Percentiles rank a stretch among this genome's conserved stretches.
Conservation (phyloP, 352 stramenopile genomes). For the Pythium oligandrum region DNA sequence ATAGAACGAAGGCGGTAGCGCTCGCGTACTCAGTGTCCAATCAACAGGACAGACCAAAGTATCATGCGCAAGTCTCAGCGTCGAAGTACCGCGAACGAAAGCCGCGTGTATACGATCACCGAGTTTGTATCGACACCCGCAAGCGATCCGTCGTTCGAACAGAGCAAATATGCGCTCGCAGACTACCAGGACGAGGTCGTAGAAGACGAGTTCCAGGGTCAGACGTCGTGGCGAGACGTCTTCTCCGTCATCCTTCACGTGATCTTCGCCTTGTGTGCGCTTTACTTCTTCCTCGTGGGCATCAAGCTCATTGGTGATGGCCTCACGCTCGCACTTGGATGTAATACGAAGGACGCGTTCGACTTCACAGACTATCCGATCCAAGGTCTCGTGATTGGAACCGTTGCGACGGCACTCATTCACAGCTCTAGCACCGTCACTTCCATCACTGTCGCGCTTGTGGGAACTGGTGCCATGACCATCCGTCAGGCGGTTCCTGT, state of each 20-base stretch:
- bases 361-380: slow-evolving; percentile 30
- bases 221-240: neutral
- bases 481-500: slow-evolving; percentile 67
- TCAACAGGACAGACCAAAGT: too few species aligned
- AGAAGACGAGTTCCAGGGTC: neutral
- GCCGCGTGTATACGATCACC: too few species aligned
- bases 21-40: too few species aligned
- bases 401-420: slow-evolving; percentile 34
- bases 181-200: too few species aligned
- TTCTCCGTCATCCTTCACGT: neutral
- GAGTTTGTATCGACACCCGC: too few species aligned
- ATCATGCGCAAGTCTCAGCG: too few species aligned
- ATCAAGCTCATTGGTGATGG: slow-evolving; percentile 39
- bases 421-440: slow-evolving; percentile 42
- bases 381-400: slow-evolving; percentile 37
- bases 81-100: too few species aligned
- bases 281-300: slow-evolving; percentile 54
- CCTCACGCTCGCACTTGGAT: slow-evolving; percentile 39
- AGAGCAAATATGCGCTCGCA: too few species aligned
- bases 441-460: slow-evolving; percentile 38
- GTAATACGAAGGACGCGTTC: slow-evolving; percentile 26
- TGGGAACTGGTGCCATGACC: slow-evolving; percentile 32
- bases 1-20: too few species aligned
- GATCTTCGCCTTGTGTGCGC: slow-evolving; percentile 1
- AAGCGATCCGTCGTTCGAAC: too few species aligned